Base-by-base conservation (phyloP, 2,329 filamentous ascomycete species). In the Colletotrichum melonis region DNA sequence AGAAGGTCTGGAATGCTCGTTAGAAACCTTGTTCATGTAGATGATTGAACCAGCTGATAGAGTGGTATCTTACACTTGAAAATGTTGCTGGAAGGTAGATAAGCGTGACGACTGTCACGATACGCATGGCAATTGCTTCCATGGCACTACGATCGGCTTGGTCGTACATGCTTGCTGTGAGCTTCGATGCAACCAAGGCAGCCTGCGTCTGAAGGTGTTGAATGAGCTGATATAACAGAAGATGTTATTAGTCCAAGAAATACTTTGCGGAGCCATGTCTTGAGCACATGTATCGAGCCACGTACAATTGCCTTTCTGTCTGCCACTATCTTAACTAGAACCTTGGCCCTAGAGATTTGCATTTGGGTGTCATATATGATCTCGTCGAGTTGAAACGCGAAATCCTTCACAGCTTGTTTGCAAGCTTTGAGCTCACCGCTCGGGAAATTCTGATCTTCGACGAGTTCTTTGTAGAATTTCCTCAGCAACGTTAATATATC, bases 391-490 rank as follows among this genome's bases (percentile, higher is more conserved):
- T 67, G 68, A 5, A 54, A 60, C 1, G 19, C 22, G 9, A 24
- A 62, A 1, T 3, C 14, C 1, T 42, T 42, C 3, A 54, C 68
- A 4, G 42, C 30, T 28, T 32, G 12, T 24, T n/a, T 63, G 22
- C 63, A 75, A 1, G 19, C 3, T 14, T 1, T 2, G 1, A 14
- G 32, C 8, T 57, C 63, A 22, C 4, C 3, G 3, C 7, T 9
- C 16, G 62, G 68, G 8, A 74, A 71, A 0, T 57, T 30, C 5
- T 62, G 78, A 22, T 85, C 81, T 16, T 77, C 65, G 9, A 82
- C 78, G 30, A 85, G 80, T 26, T 80, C 80, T 22, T 80, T 56
- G 68, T 83, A 84, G 46, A 81, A 83, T 1, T 70, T 72, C 19
- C 69, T 52, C 12, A 84, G 72, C 0, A 78, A 78, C 6, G 68